These are phyloP conservation scores for Populus deltoides DNA, from an alignment of 345 rosid genomes.

Conservation along the genomic window DNA sequence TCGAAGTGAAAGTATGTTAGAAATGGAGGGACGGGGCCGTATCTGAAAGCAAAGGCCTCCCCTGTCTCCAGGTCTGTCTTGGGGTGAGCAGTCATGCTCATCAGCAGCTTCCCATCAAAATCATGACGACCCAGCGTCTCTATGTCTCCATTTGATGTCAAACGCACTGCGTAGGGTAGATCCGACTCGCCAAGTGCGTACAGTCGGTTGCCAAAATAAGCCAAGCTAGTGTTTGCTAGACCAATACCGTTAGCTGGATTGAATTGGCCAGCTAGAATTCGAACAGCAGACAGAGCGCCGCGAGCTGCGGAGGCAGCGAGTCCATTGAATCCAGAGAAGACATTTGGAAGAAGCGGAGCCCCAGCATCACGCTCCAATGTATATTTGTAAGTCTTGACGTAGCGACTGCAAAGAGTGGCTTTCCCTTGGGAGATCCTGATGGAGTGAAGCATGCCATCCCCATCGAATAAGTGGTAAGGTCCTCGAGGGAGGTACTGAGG, in stretches of 20 bases:
- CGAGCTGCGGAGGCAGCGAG: conserved; percentile 57
- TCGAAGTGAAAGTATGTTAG: conserved; percentile 51
- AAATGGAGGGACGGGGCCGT: conserved; percentile 56
- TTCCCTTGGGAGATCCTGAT: conserved; percentile 41
- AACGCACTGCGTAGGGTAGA: conserved; percentile 46
- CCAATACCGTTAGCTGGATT: conserved; percentile 55
- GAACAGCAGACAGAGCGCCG: conserved; percentile 44
- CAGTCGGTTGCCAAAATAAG: conserved; percentile 46
- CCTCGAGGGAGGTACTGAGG: conserved; percentile 66
- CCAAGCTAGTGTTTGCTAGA: conserved; percentile 56
- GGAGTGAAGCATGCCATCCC: conserved; percentile 71
- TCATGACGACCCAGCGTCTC: conserved; percentile 46
- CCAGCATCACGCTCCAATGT: conserved; percentile 38
- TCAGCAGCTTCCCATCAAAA: conserved; percentile 47
- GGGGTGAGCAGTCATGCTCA: conserved; percentile 74
- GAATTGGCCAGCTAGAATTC: conserved; percentile 47
- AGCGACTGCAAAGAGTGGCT: conserved; percentile 53
- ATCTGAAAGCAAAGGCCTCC: conserved; percentile 60
- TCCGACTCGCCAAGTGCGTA: conserved; percentile 64
- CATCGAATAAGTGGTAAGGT: conserved; percentile 66
- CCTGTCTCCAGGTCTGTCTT: conserved; percentile 50
- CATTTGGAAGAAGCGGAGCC: conserved; percentile 46
- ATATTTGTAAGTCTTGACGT: conserved; percentile 54
- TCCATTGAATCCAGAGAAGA: conserved; percentile 56
- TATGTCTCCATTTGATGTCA: conserved; percentile 43